Percentiles rank a stretch among this genome's conserved stretches.
phyloP scores from a whole-genome alignment of 352 stramenopile species.

The Pythium coloratum region DNA sequence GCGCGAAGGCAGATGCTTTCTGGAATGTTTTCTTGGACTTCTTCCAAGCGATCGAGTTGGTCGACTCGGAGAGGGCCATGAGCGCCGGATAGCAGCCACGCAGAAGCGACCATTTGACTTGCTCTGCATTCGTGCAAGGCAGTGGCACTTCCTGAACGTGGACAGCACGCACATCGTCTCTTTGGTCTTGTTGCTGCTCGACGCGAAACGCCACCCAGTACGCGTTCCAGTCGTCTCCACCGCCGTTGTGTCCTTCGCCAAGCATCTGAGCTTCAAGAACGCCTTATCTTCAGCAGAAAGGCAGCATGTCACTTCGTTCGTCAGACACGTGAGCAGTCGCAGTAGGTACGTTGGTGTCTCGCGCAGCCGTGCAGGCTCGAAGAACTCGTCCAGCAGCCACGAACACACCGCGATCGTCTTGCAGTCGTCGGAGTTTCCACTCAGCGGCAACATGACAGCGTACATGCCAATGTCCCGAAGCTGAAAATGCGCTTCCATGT shows the following conservation, averaged over 20 bases:
- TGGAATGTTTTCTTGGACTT: not conserved
- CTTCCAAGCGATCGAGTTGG: not conserved
- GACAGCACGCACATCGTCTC: conserved; percentile 13
- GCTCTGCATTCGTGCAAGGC: not conserved
- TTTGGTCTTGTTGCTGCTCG: conserved; percentile 25
- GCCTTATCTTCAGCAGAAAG: conserved; percentile 39
- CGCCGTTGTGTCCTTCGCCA: conserved; percentile 18
- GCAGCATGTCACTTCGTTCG: conserved; percentile 49
- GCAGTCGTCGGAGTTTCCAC: not conserved
- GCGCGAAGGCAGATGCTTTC: not conserved
- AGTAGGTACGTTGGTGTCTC: conserved; percentile 72
- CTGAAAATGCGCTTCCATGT: conserved; percentile 37
- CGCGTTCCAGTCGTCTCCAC: conserved; percentile 29
- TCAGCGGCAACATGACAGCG: conserved; percentile 27
- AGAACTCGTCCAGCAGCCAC: conserved; percentile 54
- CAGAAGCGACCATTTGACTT: not conserved
- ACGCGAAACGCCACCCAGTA: conserved; percentile 40
- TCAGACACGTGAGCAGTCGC: conserved; percentile 62
- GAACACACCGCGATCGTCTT: conserved; percentile 50
- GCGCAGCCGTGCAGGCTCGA: conserved; percentile 41
- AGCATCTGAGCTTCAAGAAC: conserved; percentile 29
- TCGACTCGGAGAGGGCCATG: not conserved
- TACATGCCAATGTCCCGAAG: conserved; percentile 59
- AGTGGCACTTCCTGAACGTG: conserved; percentile 5
- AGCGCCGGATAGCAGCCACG: conserved; percentile 10